Evolutionary conservation across 257 asterid species (phyloP).

Genomic region (Solanum etuberosum): DNA sequence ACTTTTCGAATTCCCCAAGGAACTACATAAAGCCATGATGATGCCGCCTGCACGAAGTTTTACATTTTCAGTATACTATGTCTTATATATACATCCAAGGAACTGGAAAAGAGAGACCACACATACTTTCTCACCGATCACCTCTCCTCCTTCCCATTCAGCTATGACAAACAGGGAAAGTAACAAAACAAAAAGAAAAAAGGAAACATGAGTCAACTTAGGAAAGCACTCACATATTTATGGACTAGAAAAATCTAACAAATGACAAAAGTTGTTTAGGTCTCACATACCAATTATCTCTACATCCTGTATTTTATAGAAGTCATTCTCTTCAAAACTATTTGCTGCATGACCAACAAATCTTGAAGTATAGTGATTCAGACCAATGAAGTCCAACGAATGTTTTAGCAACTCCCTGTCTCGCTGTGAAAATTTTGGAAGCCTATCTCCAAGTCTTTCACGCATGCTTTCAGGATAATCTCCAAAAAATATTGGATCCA

Average conservation of each 20-base stretch:
- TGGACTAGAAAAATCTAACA: not conserved
- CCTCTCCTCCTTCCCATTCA: constrained; percentile 45
- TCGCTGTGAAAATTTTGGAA: constrained; percentile 35
- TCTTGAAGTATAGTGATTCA: constrained; percentile 46
- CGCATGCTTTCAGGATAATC: constrained; percentile 48
- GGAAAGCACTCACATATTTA: not conserved
- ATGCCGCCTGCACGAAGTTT: constrained; percentile 34
- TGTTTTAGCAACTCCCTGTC: constrained; percentile 32
- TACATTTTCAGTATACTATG: not conserved
- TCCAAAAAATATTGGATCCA: constrained; percentile 41
- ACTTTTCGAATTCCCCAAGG: constrained; percentile 46
- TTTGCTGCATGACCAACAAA: constrained; percentile 29
- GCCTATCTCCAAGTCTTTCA: constrained; percentile 29
- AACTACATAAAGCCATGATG: constrained; percentile 41
- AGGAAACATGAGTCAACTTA: not conserved
- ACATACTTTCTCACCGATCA: constrained; percentile 39
- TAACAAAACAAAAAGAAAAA: constrained; percentile 5
- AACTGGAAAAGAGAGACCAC: not conserved
- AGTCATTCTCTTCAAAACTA: constrained; percentile 22
- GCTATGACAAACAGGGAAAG: constrained; percentile 13
- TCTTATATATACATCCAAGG: not conserved
- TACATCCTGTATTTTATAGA: constrained; percentile 35
- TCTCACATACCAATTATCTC: constrained; percentile 33
- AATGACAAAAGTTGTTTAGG: not conserved
- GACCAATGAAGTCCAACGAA: constrained; percentile 42